Percentiles rank a stretch among this genome's conserved stretches.
Evolutionary conservation across 257 asterid species (phyloP).

Genomic region (Leonotis leonurus): DNA sequence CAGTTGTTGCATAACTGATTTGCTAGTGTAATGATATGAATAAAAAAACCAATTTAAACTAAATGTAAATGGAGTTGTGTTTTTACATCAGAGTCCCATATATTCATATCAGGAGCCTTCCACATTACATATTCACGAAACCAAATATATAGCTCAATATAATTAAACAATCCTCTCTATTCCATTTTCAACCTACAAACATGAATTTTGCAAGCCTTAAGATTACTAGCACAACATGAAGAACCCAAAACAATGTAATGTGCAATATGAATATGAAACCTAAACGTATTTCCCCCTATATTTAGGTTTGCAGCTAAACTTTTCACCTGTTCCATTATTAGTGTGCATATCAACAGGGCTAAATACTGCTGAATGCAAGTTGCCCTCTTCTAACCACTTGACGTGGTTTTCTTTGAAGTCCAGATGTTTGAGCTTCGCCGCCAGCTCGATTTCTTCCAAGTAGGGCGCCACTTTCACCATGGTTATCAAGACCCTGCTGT

Average conservation of each 20-base stretch:
- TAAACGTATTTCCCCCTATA: slow-evolving; percentile 97
- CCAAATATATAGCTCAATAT: no score
- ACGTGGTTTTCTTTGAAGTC: slow-evolving; percentile 80
- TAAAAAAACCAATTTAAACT: no score
- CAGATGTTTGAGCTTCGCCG: slow-evolving; percentile 55
- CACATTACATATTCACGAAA: no score
- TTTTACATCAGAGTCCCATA: no score
- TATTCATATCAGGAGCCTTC: no score
- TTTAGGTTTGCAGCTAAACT: slow-evolving; percentile 55
- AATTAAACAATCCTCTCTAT: no score
- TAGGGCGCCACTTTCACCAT: slow-evolving; percentile 66
- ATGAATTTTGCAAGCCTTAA: no score
- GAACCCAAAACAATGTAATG: not conserved
- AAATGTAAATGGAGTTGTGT: no score
- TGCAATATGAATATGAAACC: not conserved
- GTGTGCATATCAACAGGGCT: slow-evolving; percentile 46
- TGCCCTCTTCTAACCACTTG: slow-evolving; percentile 96
- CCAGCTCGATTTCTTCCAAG: slow-evolving; percentile 58
- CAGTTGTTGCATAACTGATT: not conserved
- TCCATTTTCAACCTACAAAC: no score
- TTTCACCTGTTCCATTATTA: slow-evolving; percentile 43
- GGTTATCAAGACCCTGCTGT: slow-evolving; percentile 74
- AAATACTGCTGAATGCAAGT: slow-evolving; percentile 86
- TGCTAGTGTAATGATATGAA: no score
- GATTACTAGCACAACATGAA: not conserved